Evolutionary conservation across 345 rosid genomes (phyloP).

Genomic region (Geranium brycei): DNA sequence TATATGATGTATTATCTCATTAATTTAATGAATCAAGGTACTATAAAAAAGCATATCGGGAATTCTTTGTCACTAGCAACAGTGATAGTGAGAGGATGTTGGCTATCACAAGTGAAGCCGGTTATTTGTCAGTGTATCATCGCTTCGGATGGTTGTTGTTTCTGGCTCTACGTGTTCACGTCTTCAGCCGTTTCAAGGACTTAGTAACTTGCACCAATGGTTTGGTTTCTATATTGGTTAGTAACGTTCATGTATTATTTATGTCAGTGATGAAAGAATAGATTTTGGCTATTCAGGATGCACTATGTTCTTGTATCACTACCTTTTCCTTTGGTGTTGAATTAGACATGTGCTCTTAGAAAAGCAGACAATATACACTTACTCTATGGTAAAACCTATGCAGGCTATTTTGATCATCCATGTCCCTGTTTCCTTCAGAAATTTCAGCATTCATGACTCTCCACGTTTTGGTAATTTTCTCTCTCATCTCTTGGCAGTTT

Average conservation of each 20-base stretch:
- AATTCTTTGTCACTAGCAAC: constrained; percentile 50
- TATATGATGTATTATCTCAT: neutral
- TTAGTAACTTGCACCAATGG: constrained; percentile 80
- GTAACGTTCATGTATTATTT: constrained; percentile 17
- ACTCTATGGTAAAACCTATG: constrained; percentile 9
- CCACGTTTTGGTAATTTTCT: constrained; percentile 54
- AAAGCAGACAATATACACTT: neutral
- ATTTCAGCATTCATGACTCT: constrained; percentile 48
- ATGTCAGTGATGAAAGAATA: neutral
- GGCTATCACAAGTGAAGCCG: constrained; percentile 22
- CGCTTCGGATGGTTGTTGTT: constrained; percentile 94
- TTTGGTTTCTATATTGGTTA: constrained; percentile 77
- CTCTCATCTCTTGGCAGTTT: constrained; percentile 7
- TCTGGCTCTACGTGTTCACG: constrained; percentile 80
- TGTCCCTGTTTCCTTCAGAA: constrained; percentile 62
- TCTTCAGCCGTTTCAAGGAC: constrained; percentile 72
- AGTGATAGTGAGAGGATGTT: constrained; percentile 35
- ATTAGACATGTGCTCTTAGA: neutral
- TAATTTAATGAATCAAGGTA: constrained; percentile 22
- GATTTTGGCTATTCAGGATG: neutral
- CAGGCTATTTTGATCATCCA: constrained; percentile 89
- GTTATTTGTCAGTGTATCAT: constrained; percentile 36
- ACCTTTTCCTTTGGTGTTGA: neutral
- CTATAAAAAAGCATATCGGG: constrained; percentile 63
- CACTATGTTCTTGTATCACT: neutral